Evolutionary conservation across 2,329 filamentous ascomycete genomes (phyloP).

Genomic region (Colletotrichum acutatum): DNA sequence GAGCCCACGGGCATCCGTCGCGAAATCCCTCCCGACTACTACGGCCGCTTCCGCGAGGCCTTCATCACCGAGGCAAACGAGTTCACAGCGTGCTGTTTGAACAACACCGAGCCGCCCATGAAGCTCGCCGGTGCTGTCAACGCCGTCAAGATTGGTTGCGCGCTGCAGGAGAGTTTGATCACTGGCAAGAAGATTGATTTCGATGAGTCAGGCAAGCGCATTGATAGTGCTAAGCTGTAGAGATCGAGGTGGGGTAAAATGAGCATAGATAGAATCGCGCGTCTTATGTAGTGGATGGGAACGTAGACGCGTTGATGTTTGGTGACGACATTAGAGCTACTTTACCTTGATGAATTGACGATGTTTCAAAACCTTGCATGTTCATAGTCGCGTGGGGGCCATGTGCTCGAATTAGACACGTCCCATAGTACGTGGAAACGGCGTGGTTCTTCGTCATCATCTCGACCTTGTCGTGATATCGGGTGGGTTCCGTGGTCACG

Average conservation of each 20-base stretch:
- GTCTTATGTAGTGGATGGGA: not conserved
- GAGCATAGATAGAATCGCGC: not conserved
- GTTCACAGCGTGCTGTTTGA: slow-evolving; percentile 69
- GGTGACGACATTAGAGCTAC: not conserved
- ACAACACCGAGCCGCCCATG: slow-evolving; percentile 65
- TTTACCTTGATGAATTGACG: slow-evolving; percentile 2
- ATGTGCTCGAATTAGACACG: not conserved
- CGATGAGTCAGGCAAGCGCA: slow-evolving; percentile 60
- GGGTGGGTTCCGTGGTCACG: slow-evolving; percentile 14
- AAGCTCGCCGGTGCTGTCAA: slow-evolving; percentile 67
- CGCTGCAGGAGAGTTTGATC: slow-evolving; percentile 67
- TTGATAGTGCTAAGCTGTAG: slow-evolving; percentile 52
- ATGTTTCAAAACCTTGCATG: not conserved
- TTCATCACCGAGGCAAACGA: slow-evolving; percentile 72
- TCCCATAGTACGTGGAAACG: not conserved
- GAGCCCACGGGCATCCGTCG: slow-evolving; percentile 63
- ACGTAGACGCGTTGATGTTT: not conserved
- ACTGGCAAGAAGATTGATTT: slow-evolving; percentile 68
- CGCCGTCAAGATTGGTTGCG: slow-evolving; percentile 69
- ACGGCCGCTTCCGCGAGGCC: slow-evolving; percentile 70
- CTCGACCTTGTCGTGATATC: not conserved
- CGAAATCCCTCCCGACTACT: slow-evolving; percentile 71
- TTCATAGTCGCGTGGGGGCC: not conserved
- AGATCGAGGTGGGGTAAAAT: slow-evolving; percentile 8
- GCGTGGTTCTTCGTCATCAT: slow-evolving; percentile 19